Base-by-base conservation (phyloP, 1,139 yeast genomes). In the Geotrichum restrictum region DNA sequence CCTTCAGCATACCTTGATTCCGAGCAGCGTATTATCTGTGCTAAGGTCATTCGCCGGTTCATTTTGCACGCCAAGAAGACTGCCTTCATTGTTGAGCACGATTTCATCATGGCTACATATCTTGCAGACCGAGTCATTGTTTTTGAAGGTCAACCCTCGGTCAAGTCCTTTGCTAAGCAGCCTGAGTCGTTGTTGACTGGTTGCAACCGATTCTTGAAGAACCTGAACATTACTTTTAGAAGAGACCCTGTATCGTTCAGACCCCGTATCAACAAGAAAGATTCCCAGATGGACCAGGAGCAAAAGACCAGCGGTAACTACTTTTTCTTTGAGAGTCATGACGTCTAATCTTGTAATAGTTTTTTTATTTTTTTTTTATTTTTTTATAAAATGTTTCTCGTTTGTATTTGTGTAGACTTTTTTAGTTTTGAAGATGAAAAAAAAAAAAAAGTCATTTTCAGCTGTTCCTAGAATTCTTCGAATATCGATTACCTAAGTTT, bases 21-120 rank as follows among this genome's bases (percentile, higher is more conserved):
- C 56, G 99, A 93, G 75, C 99, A 93, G 75, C 97, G 99, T 88
- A 88, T 93, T 69, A 85, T 93, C 63, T 94, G 98, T 78, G 87
- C 98, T 56, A 93, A 93, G 78, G 98, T 93, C 62, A 94, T 93
- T 67, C 87, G 97, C 80, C 85, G 96, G 73, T 93, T 88, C 69
- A 88, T 94, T 67, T 77, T 93, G 69, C 98, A 93, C 71, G 82
- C 97, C 62, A 91, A 93, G 78, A 93, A 91, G 79, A 89, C 98
- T 46, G 98, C 98, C 8, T 93, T 93, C 69, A 78, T 93, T 65
- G 99, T 93, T 57, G 99, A 93, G 84, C 99, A 93, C 83, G 99
- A 93, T 82, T 93, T 93, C 80, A 93, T 93, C 75, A 93, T 93
- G 98, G 98, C 98, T 60, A 93, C 98, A 27, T 93, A 93, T 71